Percentiles rank a stretch among this genome's conserved stretches.
Evolutionary conservation across 2,329 filamentous ascomycete species (phyloP).

Genomic region (Tolypocladium album): DNA sequence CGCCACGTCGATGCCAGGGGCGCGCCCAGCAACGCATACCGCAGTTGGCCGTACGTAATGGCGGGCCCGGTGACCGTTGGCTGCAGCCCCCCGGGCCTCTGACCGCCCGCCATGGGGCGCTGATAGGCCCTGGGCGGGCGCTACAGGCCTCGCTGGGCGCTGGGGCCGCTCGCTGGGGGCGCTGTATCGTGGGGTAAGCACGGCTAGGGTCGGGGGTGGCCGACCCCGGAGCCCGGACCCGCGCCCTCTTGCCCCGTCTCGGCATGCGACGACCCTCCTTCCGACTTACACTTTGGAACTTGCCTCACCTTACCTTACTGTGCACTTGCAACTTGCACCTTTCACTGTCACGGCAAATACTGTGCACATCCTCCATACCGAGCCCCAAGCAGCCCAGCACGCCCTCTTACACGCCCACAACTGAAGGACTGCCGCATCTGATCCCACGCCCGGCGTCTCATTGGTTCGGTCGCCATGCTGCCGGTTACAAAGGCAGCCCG

Average conservation of each 20-base stretch:
- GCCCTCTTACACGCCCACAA: neutral
- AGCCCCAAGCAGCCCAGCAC: neutral
- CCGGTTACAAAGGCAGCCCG: neutral
- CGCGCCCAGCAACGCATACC: neutral
- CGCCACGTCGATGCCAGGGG: neutral
- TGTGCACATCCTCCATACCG: neutral
- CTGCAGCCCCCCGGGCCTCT: neutral
- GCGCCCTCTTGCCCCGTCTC: neutral
- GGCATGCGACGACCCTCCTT: neutral
- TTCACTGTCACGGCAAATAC: neutral
- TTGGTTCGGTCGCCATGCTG: constrained; percentile 1
- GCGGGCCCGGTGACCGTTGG: neutral
- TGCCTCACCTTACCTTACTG: neutral
- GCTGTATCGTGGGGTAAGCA: constrained; percentile 1
- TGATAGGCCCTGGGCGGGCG: neutral
- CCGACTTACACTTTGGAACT: neutral
- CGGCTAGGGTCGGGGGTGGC: constrained; percentile 5
- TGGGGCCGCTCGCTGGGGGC: neutral
- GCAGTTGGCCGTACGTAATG: neutral
- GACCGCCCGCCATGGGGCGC: neutral
- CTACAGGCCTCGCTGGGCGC: neutral
- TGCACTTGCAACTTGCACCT: neutral
- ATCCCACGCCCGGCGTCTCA: neutral
- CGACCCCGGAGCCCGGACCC: constrained; percentile 2
- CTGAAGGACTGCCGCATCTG: neutral